phyloP scores from a whole-genome alignment of 2,329 filamentous ascomycete genomes.

The Lasiodiplodia gonubiensis region DNA sequence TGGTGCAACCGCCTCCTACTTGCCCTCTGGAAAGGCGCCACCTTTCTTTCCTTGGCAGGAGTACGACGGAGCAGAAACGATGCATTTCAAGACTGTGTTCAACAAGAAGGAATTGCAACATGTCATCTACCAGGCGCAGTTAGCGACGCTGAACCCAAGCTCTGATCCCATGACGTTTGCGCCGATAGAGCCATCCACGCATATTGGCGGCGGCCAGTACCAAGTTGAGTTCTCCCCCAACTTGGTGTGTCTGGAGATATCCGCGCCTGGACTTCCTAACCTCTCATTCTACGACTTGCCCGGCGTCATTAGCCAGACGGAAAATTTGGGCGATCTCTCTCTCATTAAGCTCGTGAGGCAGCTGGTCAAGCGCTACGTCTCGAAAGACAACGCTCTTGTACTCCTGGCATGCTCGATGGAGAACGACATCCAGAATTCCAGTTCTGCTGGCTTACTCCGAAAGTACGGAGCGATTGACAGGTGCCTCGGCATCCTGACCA shows the following conservation, averaged over 20 bases:
- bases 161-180: conserved; percentile 52
- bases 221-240: conserved; percentile 81
- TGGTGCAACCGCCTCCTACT: conserved; percentile 34
- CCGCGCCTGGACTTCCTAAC: conserved; percentile 71
- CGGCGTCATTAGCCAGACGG: conserved; percentile 76
- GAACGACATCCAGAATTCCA: conserved; percentile 76
- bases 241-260: conserved; percentile 72
- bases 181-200: conserved; percentile 18
- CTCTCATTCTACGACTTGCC: conserved; percentile 86
- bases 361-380: conserved; percentile 67
- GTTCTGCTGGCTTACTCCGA: conserved; percentile 67
- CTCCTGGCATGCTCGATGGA: conserved; percentile 80
- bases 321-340: conserved; percentile 51
- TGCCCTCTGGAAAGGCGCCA: conserved; percentile 39
- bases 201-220: not conserved
- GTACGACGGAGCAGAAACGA: conserved; percentile 49
- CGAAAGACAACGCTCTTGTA: conserved; percentile 72
- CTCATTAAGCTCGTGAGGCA: conserved; percentile 75
- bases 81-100: conserved; percentile 68
- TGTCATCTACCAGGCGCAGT: conserved; percentile 74
- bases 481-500: conserved; percentile 73
- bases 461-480: conserved; percentile 48
- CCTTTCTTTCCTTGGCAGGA: conserved; percentile 71
- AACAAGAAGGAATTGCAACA: conserved; percentile 69
- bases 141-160: conserved; percentile 74